These are phyloP conservation scores for Parasarocladium wereldwijsianum DNA, from an alignment of 2,329 filamentous ascomycete genomes.

Conservation along the genomic window DNA sequence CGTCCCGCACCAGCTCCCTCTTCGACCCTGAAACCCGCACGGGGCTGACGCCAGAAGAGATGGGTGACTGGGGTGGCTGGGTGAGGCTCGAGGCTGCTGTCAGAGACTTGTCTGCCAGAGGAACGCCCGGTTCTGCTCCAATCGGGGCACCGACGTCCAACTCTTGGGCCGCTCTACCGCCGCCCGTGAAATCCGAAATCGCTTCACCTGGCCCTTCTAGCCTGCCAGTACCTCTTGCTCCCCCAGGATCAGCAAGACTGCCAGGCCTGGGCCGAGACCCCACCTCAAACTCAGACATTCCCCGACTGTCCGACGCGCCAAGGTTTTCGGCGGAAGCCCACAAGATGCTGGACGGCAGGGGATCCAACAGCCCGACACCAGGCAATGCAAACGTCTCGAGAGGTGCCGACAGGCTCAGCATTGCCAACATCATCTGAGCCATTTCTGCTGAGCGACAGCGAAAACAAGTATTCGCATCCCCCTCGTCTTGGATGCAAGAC, in stretches of 20 bases:
- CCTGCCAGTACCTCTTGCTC: constrained; percentile 16
- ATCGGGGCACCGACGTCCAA: too few species aligned
- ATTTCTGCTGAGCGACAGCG: too few species aligned
- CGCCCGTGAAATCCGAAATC: too few species aligned
- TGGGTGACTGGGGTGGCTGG: constrained; percentile 69
- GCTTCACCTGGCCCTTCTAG: constrained; percentile 12
- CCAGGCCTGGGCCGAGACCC: constrained; percentile 18
- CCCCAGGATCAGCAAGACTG: constrained; percentile 18
- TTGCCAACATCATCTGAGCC: constrained; percentile 28
- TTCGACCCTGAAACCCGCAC: constrained; percentile 32
- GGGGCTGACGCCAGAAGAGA: constrained; percentile 39
- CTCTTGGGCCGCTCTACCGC: too few species aligned
- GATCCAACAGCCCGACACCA: constrained; percentile 10
- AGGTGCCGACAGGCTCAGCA: constrained; percentile 22
- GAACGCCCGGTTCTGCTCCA: too few species aligned
- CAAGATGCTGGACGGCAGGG: constrained; percentile 12
- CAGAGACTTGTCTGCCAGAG: constrained; percentile 12
- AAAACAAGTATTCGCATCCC: too few species aligned
- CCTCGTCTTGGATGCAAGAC: too few species aligned
- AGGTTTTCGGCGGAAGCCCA: constrained; percentile 14
- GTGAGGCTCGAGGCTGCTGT: constrained; percentile 45
- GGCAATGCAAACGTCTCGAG: constrained; percentile 10
- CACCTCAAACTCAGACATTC: constrained; percentile 12
- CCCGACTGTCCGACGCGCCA: constrained; percentile 15
- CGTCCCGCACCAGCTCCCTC: constrained; percentile 18